Conservation (phyloP, 2,329 filamentous ascomycete species). For the Exophiala alcalophila region DNA sequence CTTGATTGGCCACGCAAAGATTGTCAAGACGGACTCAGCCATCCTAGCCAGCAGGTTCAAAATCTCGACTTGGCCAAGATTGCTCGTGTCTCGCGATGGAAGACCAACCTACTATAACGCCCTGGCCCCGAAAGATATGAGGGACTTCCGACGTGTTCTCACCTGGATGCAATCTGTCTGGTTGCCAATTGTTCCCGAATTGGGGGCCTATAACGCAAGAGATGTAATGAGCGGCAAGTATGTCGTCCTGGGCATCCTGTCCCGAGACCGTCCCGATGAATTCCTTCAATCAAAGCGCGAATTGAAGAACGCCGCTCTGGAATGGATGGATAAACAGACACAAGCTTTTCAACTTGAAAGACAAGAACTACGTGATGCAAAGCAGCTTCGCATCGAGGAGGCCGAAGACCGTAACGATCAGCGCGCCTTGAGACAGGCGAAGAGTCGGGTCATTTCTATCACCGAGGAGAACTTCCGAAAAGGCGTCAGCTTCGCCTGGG, state of each 20-base stretch:
- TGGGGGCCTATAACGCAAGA: slow-evolving; percentile 84
- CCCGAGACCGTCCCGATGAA: slow-evolving; percentile 72
- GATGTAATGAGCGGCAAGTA: slow-evolving; percentile 95
- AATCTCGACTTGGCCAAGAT: slow-evolving; percentile 93
- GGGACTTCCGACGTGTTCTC: slow-evolving; percentile 75
- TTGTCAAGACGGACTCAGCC: slow-evolving; percentile 85
- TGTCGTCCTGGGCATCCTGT: slow-evolving; percentile 88
- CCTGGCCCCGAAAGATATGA: slow-evolving; percentile 85
- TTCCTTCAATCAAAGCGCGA: slow-evolving; percentile 78
- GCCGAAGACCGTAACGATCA: slow-evolving; percentile 91
- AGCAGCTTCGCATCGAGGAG: slow-evolving; percentile 93
- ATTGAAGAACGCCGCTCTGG: slow-evolving; percentile 89
- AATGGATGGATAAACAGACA: slow-evolving; percentile 97
- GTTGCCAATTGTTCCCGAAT: slow-evolving; percentile 91
- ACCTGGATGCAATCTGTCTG: slow-evolving; percentile 96
- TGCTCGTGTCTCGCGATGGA: slow-evolving; percentile 84
- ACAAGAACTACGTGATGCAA: slow-evolving; percentile 88
- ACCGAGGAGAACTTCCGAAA: slow-evolving; percentile 74
- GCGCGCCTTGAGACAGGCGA: slow-evolving; percentile 78
- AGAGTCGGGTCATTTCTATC: slow-evolving; percentile 89
- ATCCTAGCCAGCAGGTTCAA: slow-evolving; percentile 79
- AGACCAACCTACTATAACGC: slow-evolving; percentile 87
- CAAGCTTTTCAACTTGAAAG: slow-evolving; percentile 88
- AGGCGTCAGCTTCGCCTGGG: slow-evolving; percentile 93
- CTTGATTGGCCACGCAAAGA: slow-evolving; percentile 83